Evolutionary conservation across 108 stramenopile species (phyloP).

Genomic region (Fragilaria radians): DNA sequence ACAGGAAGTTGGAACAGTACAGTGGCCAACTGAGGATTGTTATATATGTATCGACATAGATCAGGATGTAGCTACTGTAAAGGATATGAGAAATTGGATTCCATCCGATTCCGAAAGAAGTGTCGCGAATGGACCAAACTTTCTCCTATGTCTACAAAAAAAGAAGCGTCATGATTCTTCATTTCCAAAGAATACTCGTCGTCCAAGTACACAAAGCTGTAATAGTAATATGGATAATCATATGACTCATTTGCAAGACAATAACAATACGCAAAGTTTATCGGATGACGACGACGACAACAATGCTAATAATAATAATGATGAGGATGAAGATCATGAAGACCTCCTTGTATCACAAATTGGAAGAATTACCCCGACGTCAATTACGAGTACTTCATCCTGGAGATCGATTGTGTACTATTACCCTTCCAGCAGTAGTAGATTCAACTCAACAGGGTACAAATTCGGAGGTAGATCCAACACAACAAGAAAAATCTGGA

Average conservation of each 20-base stretch:
- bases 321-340: background rate
- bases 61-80: conserved; percentile 6
- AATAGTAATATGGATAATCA: no score
- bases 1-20: conserved; percentile 3
- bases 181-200: no score
- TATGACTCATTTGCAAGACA: no score
- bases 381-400: conserved; percentile 15
- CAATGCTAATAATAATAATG: conserved; percentile 1
- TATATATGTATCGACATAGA: conserved; percentile 22
- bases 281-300: background rate
- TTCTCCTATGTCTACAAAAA: background rate
- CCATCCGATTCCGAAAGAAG: background rate
- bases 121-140: background rate
- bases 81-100: conserved; percentile 15
- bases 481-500: background rate
- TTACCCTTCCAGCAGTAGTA: no score
- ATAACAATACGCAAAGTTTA: no score
- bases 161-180: background rate
- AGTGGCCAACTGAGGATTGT: conserved; percentile 5
- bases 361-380: conserved; percentile 14
- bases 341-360: background rate
- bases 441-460: background rate
- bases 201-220: no score
- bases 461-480: background rate
- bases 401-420: conserved; percentile 21